phyloP scores from a whole-genome alignment of 805 yeast genomes.

The Candida loeiensis region DNA sequence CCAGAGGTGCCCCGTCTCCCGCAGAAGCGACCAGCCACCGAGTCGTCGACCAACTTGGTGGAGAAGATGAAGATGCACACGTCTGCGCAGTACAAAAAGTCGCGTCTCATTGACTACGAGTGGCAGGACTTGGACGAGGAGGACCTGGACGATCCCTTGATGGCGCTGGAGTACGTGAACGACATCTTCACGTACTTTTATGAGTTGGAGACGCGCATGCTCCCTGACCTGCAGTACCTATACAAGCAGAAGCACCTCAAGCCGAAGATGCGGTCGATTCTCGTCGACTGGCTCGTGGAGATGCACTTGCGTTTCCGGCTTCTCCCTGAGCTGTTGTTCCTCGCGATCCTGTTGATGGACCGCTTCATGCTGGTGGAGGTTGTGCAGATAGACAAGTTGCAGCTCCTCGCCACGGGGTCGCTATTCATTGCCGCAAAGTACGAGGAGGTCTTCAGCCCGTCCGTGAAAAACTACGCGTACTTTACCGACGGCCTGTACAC shows the following conservation, averaged over 20 bases:
- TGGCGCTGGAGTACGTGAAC: conserved; percentile 89
- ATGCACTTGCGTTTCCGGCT: conserved; percentile 81
- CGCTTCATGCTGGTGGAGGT: conserved; percentile 72
- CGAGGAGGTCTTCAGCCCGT: conserved; percentile 88
- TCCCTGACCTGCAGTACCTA: conserved; percentile 70
- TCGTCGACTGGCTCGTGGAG: conserved; percentile 93
- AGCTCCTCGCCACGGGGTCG: conserved; percentile 80
- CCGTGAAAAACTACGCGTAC: conserved; percentile 79
- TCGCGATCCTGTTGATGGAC: conserved; percentile 85
- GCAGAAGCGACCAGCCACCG: conserved; percentile 55
- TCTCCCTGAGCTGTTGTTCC: conserved; percentile 78
- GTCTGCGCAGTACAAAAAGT: conserved; percentile 29
- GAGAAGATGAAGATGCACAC: conserved; percentile 26
- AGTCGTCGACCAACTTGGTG: conserved; percentile 45
- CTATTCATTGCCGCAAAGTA: conserved; percentile 88
- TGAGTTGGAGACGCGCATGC: conserved; percentile 64
- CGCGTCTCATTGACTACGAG: conserved; percentile 40
- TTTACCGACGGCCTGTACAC: conserved; percentile 84
- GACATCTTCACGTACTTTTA: conserved; percentile 82
- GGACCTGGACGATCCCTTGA: conserved; percentile 66
- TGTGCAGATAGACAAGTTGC: conserved; percentile 75
- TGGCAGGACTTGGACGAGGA: conserved; percentile 77
- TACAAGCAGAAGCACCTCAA: conserved; percentile 61
- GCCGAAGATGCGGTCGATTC: conserved; percentile 79
- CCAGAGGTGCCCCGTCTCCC: conserved; percentile 25